Percentiles rank a stretch among this genome's conserved stretches.
Conservation (phyloP, 108 stramenopile genomes). For the Nitzschia putrida region DNA sequence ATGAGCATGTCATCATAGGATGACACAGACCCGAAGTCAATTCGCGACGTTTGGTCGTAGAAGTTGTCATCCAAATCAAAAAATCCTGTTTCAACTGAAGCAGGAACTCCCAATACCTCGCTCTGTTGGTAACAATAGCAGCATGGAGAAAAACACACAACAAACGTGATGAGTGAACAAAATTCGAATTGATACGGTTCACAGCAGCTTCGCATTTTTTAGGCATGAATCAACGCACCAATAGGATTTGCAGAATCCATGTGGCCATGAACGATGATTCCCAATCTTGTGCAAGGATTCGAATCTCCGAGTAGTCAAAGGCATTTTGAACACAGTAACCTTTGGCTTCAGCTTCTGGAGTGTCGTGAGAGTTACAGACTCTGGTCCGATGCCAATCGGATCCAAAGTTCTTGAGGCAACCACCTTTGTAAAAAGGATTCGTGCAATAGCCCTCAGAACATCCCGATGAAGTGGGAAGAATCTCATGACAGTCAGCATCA, state of each 20-base stretch:
- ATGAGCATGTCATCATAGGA: neutral
- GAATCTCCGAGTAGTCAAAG: conserved; percentile 38
- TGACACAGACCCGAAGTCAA: neutral
- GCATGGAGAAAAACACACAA: neutral
- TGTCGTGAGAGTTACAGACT: conserved; percentile 27
- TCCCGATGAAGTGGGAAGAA: neutral
- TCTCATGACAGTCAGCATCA: neutral
- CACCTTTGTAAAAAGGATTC: neutral
- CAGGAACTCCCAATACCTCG: conserved; percentile 41
- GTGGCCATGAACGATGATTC: conserved; percentile 31
- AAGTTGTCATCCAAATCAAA: conserved; percentile 16
- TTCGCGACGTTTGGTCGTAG: conserved; percentile 16
- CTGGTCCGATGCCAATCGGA: conserved; percentile 4
- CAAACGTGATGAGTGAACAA: neutral
- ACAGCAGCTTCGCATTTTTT: too few relatives aligned
- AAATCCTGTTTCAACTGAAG: conserved; percentile 24
- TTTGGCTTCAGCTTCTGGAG: neutral
- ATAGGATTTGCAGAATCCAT: conserved; percentile 45
- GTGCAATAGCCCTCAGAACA: neutral
- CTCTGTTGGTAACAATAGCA: neutral
- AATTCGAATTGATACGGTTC: neutral
- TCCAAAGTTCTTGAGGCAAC: neutral
- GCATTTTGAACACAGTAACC: neutral
- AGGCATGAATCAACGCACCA: neutral
- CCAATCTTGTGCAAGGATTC: conserved; percentile 32